Percentiles rank a stretch among this genome's conserved stretches.
These are phyloP conservation scores for Globisporangium camurandrum DNA, from an alignment of 352 stramenopile species.

Conservation along the genomic window DNA sequence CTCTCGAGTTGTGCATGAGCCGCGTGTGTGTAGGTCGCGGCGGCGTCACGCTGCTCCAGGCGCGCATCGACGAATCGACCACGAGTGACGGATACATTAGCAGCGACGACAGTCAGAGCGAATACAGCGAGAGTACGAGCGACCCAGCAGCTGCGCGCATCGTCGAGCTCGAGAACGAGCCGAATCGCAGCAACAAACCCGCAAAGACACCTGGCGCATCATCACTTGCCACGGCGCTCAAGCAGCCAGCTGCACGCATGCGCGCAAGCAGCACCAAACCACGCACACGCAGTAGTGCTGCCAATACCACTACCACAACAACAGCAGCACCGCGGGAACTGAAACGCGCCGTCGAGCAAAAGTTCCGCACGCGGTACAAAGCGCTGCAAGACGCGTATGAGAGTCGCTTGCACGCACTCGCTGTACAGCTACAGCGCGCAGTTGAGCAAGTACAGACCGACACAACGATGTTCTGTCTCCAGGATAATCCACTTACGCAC, in stretches of 20 bases:
- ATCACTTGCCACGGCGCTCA: slow-evolving; percentile 2
- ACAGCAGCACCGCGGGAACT: slow-evolving; percentile 19
- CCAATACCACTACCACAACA: not conserved
- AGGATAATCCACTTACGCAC: slow-evolving; percentile 54
- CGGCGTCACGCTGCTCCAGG: not conserved
- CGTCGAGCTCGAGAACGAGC: slow-evolving; percentile 7
- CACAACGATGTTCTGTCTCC: slow-evolving; percentile 47
- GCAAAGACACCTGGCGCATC: not conserved
- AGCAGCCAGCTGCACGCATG: not conserved
- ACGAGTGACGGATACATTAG: not conserved
- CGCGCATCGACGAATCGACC: not conserved
- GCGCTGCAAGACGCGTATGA: slow-evolving; percentile 70
- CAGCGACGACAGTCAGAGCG: slow-evolving; percentile 4
- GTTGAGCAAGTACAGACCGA: slow-evolving; percentile 52
- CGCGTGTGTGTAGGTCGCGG: not conserved
- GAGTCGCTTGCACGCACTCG: slow-evolving; percentile 51
- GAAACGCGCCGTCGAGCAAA: slow-evolving; percentile 56
- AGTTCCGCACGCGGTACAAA: slow-evolving; percentile 62
- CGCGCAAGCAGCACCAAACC: slow-evolving; percentile 7
- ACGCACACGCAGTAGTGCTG: not conserved
- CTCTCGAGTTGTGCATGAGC: too few relatives aligned
- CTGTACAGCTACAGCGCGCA: slow-evolving; percentile 36
- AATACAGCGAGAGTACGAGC: slow-evolving; percentile 5
- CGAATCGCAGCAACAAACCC: slow-evolving; percentile 1
- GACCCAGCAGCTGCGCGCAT: slow-evolving; percentile 3